Evolutionary conservation across 1,139 yeast genomes (phyloP).

Genomic region (Insectozyma bohioensis): DNA sequence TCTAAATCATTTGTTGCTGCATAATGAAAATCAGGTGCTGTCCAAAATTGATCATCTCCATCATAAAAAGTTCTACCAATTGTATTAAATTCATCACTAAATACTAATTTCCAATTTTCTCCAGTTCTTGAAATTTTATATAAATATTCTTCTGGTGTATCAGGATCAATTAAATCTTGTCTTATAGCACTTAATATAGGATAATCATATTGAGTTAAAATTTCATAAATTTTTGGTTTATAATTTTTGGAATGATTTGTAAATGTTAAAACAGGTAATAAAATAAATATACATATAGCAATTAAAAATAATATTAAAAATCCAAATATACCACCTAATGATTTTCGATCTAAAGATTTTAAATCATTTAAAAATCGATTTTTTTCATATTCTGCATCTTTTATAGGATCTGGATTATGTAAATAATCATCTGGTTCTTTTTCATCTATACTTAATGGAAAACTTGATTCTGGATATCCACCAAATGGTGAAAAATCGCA

Average conservation of each 20-base stretch:
- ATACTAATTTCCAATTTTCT: slow-evolving; percentile 66
- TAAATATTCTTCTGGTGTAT: slow-evolving; percentile 61
- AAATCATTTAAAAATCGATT: slow-evolving; percentile 59
- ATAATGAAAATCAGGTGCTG: slow-evolving; percentile 73
- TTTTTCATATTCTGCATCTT: slow-evolving; percentile 76
- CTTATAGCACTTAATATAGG: slow-evolving; percentile 64
- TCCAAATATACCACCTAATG: slow-evolving; percentile 61
- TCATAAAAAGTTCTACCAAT: slow-evolving; percentile 81
- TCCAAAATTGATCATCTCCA: slow-evolving; percentile 83
- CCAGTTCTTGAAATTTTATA: slow-evolving; percentile 52
- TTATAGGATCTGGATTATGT: slow-evolving; percentile 91
- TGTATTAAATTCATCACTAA: slow-evolving; percentile 79
- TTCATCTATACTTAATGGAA: slow-evolving; percentile 84
- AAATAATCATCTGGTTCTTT: slow-evolving; percentile 89
- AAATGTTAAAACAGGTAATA: slow-evolving; percentile 73
- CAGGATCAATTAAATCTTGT: slow-evolving; percentile 67
- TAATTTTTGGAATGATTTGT: slow-evolving; percentile 42
- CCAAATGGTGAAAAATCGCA: slow-evolving; percentile 77
- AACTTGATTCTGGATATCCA: slow-evolving; percentile 86
- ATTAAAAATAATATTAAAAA: slow-evolving; percentile 50
- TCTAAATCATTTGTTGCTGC: slow-evolving; percentile 81
- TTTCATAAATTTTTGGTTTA: slow-evolving; percentile 34
- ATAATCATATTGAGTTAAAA: slow-evolving; percentile 56
- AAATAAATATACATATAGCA: slow-evolving; percentile 61
- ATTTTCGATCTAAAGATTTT: slow-evolving; percentile 57